phyloP scores from a whole-genome alignment of 1,284 basidiomycete species.

The Ustilago shanxiensis region DNA sequence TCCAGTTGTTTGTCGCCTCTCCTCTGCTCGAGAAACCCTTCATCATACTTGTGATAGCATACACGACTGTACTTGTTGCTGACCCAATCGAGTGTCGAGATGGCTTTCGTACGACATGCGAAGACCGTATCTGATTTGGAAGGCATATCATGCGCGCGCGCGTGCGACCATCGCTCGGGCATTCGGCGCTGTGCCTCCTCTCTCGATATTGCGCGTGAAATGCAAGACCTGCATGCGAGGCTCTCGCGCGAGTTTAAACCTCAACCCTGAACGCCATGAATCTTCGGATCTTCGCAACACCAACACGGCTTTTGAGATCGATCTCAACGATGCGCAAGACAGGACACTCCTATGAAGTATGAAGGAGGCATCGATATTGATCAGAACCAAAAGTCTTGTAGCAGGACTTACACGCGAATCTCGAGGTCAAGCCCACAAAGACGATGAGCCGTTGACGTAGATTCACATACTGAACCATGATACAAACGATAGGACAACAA shows the following conservation, averaged over 20 bases:
- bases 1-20: no score
- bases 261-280: no score
- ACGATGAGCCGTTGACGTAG: background rate
- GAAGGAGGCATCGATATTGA: no score
- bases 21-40: background rate
- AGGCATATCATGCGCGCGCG: background rate
- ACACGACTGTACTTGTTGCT: background rate
- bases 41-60: background rate
- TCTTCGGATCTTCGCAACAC: no score
- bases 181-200: background rate
- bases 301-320: no score
- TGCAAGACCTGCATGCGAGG: conserved; percentile 15
- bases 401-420: no score
- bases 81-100: background rate
- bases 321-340: no score
- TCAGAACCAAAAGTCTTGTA: no score
- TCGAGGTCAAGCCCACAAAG: no score
- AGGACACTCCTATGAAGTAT: no score
- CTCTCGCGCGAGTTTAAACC: conserved; percentile 2
- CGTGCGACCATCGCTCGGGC: background rate
- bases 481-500: background rate
- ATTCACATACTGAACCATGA: background rate
- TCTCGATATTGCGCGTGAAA: conserved; percentile 39
- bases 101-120: no score
- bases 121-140: background rate